These are phyloP conservation scores for Botrytis sinoallii DNA, from an alignment of 2,329 filamentous ascomycete species.

Conservation along the genomic window DNA sequence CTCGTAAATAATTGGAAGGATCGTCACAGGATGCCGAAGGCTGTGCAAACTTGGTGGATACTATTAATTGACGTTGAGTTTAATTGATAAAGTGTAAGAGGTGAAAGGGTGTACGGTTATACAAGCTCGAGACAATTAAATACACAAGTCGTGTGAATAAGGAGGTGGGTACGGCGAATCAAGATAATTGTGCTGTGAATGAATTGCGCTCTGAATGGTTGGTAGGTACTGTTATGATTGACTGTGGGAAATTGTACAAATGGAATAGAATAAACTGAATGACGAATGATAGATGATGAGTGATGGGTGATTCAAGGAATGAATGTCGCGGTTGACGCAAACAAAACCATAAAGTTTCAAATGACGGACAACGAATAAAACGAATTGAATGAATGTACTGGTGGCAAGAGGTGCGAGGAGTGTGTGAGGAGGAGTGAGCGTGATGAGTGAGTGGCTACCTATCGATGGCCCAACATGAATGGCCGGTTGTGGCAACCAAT, in stretches of 20 bases:
- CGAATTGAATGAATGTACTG: background rate
- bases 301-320: background rate
- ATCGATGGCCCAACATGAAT: background rate
- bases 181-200: background rate
- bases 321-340: background rate
- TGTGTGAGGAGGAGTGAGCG: background rate
- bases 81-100: background rate
- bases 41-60: slow-evolving; percentile 10
- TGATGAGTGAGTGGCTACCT: slow-evolving; percentile 4
- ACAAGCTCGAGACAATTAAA: background rate
- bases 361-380: background rate
- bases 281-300: background rate
- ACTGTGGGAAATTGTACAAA: background rate
- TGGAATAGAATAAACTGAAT: background rate
- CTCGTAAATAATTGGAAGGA: slow-evolving; percentile 17
- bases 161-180: background rate
- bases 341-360: background rate
- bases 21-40: slow-evolving; percentile 13
- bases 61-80: background rate
- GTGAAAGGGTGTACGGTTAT: background rate
- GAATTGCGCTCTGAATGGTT: background rate
- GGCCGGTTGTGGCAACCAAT: slow-evolving; percentile 3
- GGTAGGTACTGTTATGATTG: background rate
- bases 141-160: background rate
- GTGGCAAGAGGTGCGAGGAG: background rate